A percentile compares a stretch with the other conserved stretches of the same genome.
Evolutionary conservation across 1,284 basidiomycete species (phyloP).

Genomic region (Porogramme epimiltina): DNA sequence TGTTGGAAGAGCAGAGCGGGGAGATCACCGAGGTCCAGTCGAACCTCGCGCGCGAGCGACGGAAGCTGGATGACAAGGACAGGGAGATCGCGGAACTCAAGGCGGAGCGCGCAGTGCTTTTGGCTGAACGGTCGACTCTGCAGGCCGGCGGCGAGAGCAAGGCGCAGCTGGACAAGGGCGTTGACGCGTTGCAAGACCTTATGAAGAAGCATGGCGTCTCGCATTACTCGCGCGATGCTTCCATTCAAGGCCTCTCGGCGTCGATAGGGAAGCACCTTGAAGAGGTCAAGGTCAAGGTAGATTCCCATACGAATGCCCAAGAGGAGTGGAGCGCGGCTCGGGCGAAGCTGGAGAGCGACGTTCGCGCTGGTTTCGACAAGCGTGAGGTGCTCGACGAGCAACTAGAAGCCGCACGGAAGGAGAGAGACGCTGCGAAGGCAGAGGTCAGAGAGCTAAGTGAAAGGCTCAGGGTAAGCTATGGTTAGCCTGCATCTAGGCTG

Average conservation of each 20-base stretch:
- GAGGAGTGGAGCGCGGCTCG: conserved; percentile 46
- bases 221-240: conserved; percentile 50
- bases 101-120: conserved; percentile 55
- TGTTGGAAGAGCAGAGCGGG: conserved; percentile 47
- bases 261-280: conserved; percentile 59
- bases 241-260: conserved; percentile 51
- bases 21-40: conserved; percentile 43
- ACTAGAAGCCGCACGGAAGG: conserved; percentile 54
- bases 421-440: conserved; percentile 54
- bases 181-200: conserved; percentile 47
- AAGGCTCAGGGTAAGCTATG: conserved; percentile 43
- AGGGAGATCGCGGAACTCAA: conserved; percentile 51
- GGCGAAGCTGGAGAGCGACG: conserved; percentile 52
- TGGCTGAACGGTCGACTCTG: conserved; percentile 51
- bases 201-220: conserved; percentile 56
- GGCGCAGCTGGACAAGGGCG: conserved; percentile 51
- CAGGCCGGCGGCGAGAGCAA: conserved; percentile 50
- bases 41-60: conserved; percentile 38
- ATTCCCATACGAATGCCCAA: conserved; percentile 49
- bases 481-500: background rate
- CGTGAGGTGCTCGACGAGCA: conserved; percentile 51
- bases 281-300: conserved; percentile 50
- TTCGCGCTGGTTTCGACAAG: conserved; percentile 46
- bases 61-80: conserved; percentile 45
- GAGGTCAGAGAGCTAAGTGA: conserved; percentile 46